A percentile compares a stretch with the other conserved stretches of the same genome.
phyloP scores from a whole-genome alignment of 768 basidiomycete species.

The Russula vinacea region DNA sequence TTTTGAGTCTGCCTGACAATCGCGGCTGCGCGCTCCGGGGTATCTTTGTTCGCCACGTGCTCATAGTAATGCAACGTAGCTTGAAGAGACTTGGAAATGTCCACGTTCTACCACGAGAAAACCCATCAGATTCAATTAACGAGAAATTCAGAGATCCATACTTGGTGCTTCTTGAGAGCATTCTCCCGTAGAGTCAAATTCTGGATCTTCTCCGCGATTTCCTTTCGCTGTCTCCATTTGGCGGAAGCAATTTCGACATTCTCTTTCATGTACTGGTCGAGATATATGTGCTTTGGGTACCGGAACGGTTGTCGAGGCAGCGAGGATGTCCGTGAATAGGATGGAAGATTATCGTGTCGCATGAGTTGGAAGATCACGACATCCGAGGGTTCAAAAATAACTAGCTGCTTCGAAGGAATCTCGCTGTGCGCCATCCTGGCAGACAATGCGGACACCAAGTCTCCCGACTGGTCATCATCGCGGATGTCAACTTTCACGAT shows the following conservation, averaged over 20 bases:
- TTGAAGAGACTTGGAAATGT: constrained; percentile 59
- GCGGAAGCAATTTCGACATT: constrained; percentile 47
- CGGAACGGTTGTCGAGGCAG: constrained; percentile 39
- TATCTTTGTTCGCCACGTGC: constrained; percentile 52
- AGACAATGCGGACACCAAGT: constrained; percentile 50
- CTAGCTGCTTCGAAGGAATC: constrained; percentile 44
- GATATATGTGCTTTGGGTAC: constrained; percentile 63
- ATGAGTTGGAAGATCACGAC: constrained; percentile 57
- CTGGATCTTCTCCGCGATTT: constrained; percentile 49
- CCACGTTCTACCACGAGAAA: constrained; percentile 47
- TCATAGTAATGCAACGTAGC: constrained; percentile 70
- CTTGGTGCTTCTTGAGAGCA: constrained; percentile 52
- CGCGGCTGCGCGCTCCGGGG: constrained; percentile 45
- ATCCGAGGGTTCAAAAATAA: constrained; percentile 62
- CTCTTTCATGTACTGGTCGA: constrained; percentile 67
- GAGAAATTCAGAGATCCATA: constrained; percentile 33
- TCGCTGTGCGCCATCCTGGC: constrained; percentile 30
- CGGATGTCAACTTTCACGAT: constrained; percentile 55
- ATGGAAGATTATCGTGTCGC: constrained; percentile 33
- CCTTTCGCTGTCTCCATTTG: constrained; percentile 38
- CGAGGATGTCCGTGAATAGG: constrained; percentile 29
- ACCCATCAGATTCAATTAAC: neutral
- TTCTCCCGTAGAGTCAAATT: constrained; percentile 46
- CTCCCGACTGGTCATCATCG: constrained; percentile 47
- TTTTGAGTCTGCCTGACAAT: constrained; percentile 48